Conservation (phyloP, 2,329 filamentous ascomycete genomes). For the Fusarium sp. region DNA sequence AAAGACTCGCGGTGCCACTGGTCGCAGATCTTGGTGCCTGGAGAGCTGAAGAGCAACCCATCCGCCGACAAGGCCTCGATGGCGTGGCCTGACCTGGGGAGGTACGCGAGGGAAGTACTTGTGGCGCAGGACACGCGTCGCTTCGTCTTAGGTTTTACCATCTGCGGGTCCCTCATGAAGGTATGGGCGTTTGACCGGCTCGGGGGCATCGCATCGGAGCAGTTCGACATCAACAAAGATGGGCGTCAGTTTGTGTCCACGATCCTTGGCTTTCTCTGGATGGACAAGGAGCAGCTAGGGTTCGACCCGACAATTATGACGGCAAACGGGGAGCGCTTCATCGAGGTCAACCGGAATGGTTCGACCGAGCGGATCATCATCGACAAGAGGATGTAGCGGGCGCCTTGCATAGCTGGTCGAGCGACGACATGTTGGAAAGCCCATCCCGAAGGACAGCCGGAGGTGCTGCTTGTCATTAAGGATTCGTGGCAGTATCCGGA, state of each 20-base stretch:
- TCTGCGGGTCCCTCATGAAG: no score
- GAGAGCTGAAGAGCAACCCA: slow-evolving; percentile 62
- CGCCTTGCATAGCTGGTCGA: slow-evolving; percentile 51
- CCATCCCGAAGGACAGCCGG: slow-evolving; percentile 49
- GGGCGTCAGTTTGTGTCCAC: slow-evolving; percentile 53
- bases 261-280: slow-evolving; percentile 57
- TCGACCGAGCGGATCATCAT: slow-evolving; percentile 55
- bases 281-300: slow-evolving; percentile 54
- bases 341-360: slow-evolving; percentile 54
- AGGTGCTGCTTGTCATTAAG: slow-evolving; percentile 57
- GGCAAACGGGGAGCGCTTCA: slow-evolving; percentile 48
- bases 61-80: slow-evolving; percentile 51
- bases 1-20: slow-evolving; percentile 49
- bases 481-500: slow-evolving; percentile 58
- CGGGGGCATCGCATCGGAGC: no score
- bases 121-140: slow-evolving; percentile 54
- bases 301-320: slow-evolving; percentile 58
- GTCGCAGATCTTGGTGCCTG: slow-evolving; percentile 58
- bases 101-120: slow-evolving; percentile 59
- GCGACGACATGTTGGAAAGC: slow-evolving; percentile 60
- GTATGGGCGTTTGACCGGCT: no score
- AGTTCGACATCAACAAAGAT: no score
- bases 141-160: slow-evolving; percentile 61
- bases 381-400: slow-evolving; percentile 50
- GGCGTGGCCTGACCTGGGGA: slow-evolving; percentile 55